phyloP scores from a whole-genome alignment of 2,329 filamentous ascomycete species.

The Neospermospora avenae region DNA sequence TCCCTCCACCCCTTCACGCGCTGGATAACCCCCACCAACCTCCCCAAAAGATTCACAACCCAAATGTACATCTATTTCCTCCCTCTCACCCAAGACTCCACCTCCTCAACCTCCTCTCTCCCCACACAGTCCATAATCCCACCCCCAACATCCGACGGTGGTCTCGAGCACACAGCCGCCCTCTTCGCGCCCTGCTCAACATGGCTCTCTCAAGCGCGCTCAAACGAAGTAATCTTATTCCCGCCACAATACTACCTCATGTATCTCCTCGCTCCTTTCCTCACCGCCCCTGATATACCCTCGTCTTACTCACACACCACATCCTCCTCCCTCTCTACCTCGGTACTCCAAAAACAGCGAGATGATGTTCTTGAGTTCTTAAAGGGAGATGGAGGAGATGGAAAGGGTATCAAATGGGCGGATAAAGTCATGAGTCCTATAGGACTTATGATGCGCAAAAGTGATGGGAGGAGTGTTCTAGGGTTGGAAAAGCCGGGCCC shows the following conservation, averaged over 20 bases:
- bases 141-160: constrained; percentile 68
- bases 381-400: constrained; percentile 39
- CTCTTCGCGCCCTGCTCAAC: constrained; percentile 66
- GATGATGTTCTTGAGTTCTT: constrained; percentile 54
- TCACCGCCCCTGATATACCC: constrained; percentile 40
- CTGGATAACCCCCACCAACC: constrained; percentile 79
- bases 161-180: constrained; percentile 66
- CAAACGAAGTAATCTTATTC: constrained; percentile 75
- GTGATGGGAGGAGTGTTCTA: constrained; percentile 53
- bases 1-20: no score
- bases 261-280: constrained; percentile 52
- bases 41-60: constrained; percentile 79
- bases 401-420: constrained; percentile 44
- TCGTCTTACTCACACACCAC: constrained; percentile 20
- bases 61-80: constrained; percentile 97
- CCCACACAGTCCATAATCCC: constrained; percentile 34
- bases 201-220: constrained; percentile 65
- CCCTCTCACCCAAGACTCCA: constrained; percentile 50
- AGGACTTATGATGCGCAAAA: constrained; percentile 42
- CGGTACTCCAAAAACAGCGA: constrained; percentile 46
- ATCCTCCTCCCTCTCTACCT: constrained; percentile 25
- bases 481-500: constrained; percentile 55
- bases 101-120: constrained; percentile 21
- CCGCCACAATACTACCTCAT: constrained; percentile 84
- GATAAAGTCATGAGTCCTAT: constrained; percentile 61